Evolutionary conservation across 192 early-diverging fungal genomes (phyloP).

Genomic region (Thamnidium elegans): DNA sequence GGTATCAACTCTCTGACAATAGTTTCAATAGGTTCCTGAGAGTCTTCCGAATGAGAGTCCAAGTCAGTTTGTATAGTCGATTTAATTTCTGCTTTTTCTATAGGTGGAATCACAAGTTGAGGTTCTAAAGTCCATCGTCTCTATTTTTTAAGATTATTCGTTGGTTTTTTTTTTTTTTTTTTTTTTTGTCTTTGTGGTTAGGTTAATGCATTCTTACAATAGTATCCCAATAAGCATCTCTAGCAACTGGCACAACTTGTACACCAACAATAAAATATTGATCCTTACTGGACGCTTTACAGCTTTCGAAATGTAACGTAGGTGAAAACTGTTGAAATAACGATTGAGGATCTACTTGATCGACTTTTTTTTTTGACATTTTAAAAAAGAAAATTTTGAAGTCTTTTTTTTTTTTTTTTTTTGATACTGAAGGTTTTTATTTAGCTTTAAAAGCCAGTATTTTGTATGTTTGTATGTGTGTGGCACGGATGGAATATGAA

Average conservation of each 20-base stretch:
- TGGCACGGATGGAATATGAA: no score
- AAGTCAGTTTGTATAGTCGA: conserved; percentile 16
- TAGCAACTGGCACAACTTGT: conserved; percentile 37
- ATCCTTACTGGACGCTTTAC: neutral
- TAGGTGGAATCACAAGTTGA: conserved; percentile 59
- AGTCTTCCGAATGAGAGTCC: neutral
- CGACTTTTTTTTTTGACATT: neutral
- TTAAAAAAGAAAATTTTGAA: neutral
- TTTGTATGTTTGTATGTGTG: no score
- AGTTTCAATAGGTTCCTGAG: conserved; percentile 15
- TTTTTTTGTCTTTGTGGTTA: neutral
- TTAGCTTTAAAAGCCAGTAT: no score
- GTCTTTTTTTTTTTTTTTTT: no score
- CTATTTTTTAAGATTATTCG: conserved; percentile 10
- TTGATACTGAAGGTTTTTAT: no score
- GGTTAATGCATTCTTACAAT: conserved; percentile 29
- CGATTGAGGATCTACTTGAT: conserved; percentile 6
- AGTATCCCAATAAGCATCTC: conserved; percentile 47
- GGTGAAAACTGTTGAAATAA: conserved; percentile 29
- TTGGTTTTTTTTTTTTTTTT: neutral
- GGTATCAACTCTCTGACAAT: conserved; percentile 42
- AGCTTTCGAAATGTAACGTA: conserved; percentile 11
- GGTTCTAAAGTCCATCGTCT: conserved; percentile 60
- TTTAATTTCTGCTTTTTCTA: conserved; percentile 48
- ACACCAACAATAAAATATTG: conserved; percentile 40